Evolutionary conservation across 225 moss, liverwort and hornwort species (phyloP), one percentile per base, ranked within the genome.

Genomic region (Physcomitrium patens): DNA sequence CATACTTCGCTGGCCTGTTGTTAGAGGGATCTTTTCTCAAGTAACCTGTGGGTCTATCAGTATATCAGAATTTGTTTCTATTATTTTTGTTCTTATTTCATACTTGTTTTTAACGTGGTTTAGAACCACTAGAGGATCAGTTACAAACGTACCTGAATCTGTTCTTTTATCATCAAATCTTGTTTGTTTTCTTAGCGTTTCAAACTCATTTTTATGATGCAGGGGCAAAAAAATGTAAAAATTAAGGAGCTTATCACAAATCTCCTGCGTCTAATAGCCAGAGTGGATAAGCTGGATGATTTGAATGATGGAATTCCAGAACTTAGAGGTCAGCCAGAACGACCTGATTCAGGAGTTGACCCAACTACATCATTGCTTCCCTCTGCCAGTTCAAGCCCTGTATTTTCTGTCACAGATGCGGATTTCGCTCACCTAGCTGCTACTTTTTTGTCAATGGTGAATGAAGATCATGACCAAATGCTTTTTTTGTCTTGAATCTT

Each of bases 381-480:
- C 44, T 69, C 69, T 50, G 67, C 49, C 53, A 54, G 53, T 67
- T 71, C 51, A 27, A 74, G 46, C 43, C 79, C 79, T 59, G 75
- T 70, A 68, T 82, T 71, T 71, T 87, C 77, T 65, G 84, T 85
- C 19, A 59, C 84, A 19, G 84, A 82, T 59, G 43, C 72, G 14
- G 87, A 87, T 51, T 82, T 87, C 23, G 45, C 77, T 60, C 68
- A 72, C 64, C 60, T 87, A 60, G 87, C 84, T 42, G 72, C 82
- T 56, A 64, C 75, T 58, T 75, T 87, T 49, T 68, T 87, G 69
- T 82, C 75, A 43, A 82, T 87, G 82, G 87, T 85, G 76, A 75
- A 60, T 75, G 48, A 74, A 51, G 54, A 49, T 69, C 28, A 69
- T 57, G 22, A 17, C 49, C 58, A 31, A 31, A 5, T 64, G n/a